Evolutionary conservation across 768 basidiomycete genomes (phyloP).

Genomic region (Gelatoporia subvermispora): DNA sequence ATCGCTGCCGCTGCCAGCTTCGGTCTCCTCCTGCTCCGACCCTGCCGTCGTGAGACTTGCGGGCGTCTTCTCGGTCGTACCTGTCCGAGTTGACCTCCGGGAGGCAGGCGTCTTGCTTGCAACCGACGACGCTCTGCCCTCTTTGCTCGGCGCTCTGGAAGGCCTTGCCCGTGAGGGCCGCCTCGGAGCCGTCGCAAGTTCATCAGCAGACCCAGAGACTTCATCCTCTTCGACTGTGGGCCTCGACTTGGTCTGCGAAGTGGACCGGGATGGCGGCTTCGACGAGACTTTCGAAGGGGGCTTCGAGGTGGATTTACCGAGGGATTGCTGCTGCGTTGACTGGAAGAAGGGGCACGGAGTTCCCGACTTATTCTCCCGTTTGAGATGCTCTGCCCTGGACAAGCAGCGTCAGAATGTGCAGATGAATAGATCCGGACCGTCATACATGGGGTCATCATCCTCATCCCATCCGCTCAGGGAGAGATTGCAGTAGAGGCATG

Average conservation of each 20-base stretch:
- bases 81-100: conserved; percentile 16
- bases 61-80: conserved; percentile 11
- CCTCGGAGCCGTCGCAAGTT: conserved; percentile 12
- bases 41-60: conserved; percentile 9
- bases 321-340: conserved; percentile 6
- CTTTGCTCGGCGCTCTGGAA: conserved; percentile 4
- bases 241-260: conserved; percentile 14
- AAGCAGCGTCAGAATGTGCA: conserved; percentile 1
- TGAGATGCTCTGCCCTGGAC: conserved; percentile 69
- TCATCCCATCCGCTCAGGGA: conserved; percentile 83
- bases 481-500: conserved; percentile 81
- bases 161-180: conserved; percentile 3
- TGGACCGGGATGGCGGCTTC: conserved; percentile 15
- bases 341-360: conserved; percentile 40
- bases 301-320: conserved; percentile 19
- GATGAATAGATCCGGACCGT: conserved; percentile 7
- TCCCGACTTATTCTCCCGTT: conserved; percentile 50
- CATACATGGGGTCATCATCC: conserved; percentile 84
- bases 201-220: conserved; percentile 21
- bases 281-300: conserved; percentile 23
- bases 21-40: conserved; percentile 20
- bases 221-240: conserved; percentile 7
- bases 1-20: conserved; percentile 20
- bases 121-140: conserved; percentile 16
- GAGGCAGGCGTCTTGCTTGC: conserved; percentile 16